Base-by-base conservation (phyloP, 768 basidiomycete genomes). In the Dioszegia crocea region DNA sequence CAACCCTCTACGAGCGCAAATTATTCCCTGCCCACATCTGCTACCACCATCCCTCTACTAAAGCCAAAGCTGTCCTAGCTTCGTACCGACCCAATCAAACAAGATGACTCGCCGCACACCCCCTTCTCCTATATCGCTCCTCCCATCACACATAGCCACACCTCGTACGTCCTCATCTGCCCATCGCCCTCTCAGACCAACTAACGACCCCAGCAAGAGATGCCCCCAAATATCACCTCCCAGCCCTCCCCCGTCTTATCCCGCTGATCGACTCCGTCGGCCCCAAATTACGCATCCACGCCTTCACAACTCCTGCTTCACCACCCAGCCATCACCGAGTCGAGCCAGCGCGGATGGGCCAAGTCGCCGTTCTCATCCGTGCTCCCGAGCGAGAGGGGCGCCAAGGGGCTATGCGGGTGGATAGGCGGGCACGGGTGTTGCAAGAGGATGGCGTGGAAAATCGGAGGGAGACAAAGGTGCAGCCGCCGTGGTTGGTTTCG, bases 101-200 rank as follows among this genome's bases (percentile, higher is more conserved):
- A 56, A 21, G 6, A 58, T 58, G 57, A n/a, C 48, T 6, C 56
- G 56, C 29, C 47, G 61, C 4, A 24, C 48, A 4, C 49, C 61
- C 17, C 61, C 61, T 30, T 51, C 61, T 9, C 41, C 49, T n/a
- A 51, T 62, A 0, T n/a, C 27, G 3, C 33, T 62, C 16, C 56
- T 57, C 23, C 61, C 61, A 12, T 11, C 49, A 4, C 49, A 62
- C 21, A 58, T 57, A 30, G 48, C 61, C 6, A 57, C 61, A 17
- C 61, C 61, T 19, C 61, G 61, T 62, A 36, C 52, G 61, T 46
- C 41, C 8, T 26, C 30, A 27, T 40, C 26, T 24, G 11, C 26
- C 39, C 3, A 16, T 41, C 48, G 4, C n/a, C 26, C 21, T 31
- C 12, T 27, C 12, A 16, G 29, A 4, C 4, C 4, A 12, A 38